A percentile compares a stretch with the other conserved stretches of the same genome.
phyloP scores from a whole-genome alignment of 2,329 filamentous ascomycete genomes.

The Colletotrichum caudatum region DNA sequence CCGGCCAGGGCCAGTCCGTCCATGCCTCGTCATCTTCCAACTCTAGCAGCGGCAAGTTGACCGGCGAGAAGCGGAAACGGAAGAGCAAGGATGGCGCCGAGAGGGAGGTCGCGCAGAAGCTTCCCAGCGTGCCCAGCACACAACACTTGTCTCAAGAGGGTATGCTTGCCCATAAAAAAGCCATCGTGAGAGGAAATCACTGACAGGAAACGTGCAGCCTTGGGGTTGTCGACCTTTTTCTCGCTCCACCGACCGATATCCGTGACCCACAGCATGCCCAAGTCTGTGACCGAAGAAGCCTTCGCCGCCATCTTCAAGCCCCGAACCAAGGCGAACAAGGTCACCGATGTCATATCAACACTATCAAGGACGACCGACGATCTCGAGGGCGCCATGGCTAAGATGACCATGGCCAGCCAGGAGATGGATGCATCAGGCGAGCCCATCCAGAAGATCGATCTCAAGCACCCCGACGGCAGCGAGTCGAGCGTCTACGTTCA shows the following conservation, averaged over 20 bases:
- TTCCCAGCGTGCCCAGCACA: slow-evolving; percentile 81
- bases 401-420: slow-evolving; percentile 60
- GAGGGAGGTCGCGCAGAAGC: slow-evolving; percentile 62
- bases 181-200: not conserved
- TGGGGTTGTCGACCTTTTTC: slow-evolving; percentile 93
- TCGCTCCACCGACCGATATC: slow-evolving; percentile 95
- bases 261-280: slow-evolving; percentile 83
- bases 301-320: slow-evolving; percentile 87
- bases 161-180: slow-evolving; percentile 51
- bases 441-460: slow-evolving; percentile 62
- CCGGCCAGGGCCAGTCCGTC: slow-evolving; percentile 61
- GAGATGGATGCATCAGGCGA: slow-evolving; percentile 58
- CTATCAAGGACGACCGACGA: slow-evolving; percentile 70
- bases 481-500: slow-evolving; percentile 73
- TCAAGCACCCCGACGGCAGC: slow-evolving; percentile 68
- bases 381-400: slow-evolving; percentile 69
- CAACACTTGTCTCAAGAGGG: slow-evolving; percentile 77
- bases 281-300: slow-evolving; percentile 75
- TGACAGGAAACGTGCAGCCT: slow-evolving; percentile 66
- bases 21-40: slow-evolving; percentile 59
- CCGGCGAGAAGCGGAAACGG: slow-evolving; percentile 67
- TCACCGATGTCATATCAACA: slow-evolving; percentile 75
- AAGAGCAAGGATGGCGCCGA: slow-evolving; percentile 66
- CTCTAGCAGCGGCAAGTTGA: slow-evolving; percentile 56
- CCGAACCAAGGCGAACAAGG: slow-evolving; percentile 63